A percentile compares a stretch with the other conserved stretches of the same genome.
These are phyloP conservation scores for Westerdykella sp. DNA, from an alignment of 2,329 filamentous ascomycete genomes.

Conservation along the genomic window DNA sequence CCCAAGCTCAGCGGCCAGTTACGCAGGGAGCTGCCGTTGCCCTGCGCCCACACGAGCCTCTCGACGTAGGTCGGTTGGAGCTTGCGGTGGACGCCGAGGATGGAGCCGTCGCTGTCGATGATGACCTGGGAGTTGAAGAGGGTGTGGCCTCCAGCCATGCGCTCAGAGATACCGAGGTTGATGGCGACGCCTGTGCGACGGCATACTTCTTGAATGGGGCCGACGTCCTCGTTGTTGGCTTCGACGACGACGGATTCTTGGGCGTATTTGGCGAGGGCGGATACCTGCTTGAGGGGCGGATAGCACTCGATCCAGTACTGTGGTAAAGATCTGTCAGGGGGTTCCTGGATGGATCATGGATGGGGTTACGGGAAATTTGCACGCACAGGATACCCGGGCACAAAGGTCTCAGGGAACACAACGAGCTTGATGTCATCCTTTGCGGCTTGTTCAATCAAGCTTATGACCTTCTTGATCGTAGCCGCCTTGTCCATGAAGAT, in stretches of 20 bases:
- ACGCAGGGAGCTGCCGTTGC: conserved; percentile 27
- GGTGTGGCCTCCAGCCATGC: conserved; percentile 27
- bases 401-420: conserved; percentile 35
- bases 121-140: conserved; percentile 35
- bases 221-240: conserved; percentile 24
- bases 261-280: conserved; percentile 28
- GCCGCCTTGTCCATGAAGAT: conserved; percentile 36
- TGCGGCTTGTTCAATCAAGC: conserved; percentile 31
- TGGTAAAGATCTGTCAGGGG: conserved; percentile 1
- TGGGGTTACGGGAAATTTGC: neutral
- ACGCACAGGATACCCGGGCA: conserved; percentile 33
- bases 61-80: conserved; percentile 35
- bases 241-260: conserved; percentile 34
- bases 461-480: conserved; percentile 29
- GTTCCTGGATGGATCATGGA: neutral
- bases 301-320: conserved; percentile 36
- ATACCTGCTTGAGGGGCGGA: conserved; percentile 30
- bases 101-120: conserved; percentile 28
- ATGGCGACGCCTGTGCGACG: conserved; percentile 27
- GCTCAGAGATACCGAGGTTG: conserved; percentile 33
- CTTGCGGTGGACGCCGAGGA: conserved; percentile 36
- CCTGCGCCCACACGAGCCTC: conserved; percentile 33
- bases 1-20: conserved; percentile 26
- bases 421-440: conserved; percentile 26
- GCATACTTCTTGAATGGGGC: conserved; percentile 29